Conservation (phyloP, 2,329 filamentous ascomycete species). For the Sclerotinia sclerotiorum region DNA sequence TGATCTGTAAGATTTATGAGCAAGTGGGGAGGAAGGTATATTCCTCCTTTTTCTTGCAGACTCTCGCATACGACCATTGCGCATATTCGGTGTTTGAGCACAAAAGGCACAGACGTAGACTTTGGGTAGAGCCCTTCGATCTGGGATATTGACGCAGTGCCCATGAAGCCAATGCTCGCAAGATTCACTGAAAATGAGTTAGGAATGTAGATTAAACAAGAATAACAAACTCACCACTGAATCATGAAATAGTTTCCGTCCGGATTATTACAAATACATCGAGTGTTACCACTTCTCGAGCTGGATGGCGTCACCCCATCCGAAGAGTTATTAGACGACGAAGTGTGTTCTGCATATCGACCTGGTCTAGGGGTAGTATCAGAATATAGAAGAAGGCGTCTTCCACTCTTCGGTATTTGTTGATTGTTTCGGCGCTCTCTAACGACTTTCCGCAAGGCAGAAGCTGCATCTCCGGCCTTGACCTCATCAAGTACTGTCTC, state of each 20-base stretch:
- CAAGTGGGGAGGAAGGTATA: conserved; percentile 44
- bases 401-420: conserved; percentile 30
- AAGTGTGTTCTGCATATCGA: conserved; percentile 32
- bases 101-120: conserved; percentile 66
- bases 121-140: conserved; percentile 53
- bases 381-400: conserved; percentile 31
- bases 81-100: conserved; percentile 57
- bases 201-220: conserved; percentile 12
- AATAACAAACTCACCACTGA: conserved; percentile 54
- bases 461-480: conserved; percentile 56
- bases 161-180: conserved; percentile 66
- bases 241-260: conserved; percentile 57
- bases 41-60: conserved; percentile 27
- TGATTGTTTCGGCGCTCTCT: conserved; percentile 36
- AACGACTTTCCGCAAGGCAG: conserved; percentile 57
- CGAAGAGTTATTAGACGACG: conserved; percentile 51
- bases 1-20: conserved; percentile 47
- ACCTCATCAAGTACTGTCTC: conserved; percentile 55
- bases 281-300: conserved; percentile 43
- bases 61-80: conserved; percentile 50
- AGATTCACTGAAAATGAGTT: conserved; percentile 46
- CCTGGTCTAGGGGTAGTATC: conserved; percentile 29
- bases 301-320: conserved; percentile 49
- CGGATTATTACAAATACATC: conserved; percentile 54
- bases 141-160: conserved; percentile 58